Evolutionary conservation across 2,329 filamentous ascomycete species (phyloP), one percentile per base, ranked within the genome.

Genomic region (Mycosphaerella arachidis): DNA sequence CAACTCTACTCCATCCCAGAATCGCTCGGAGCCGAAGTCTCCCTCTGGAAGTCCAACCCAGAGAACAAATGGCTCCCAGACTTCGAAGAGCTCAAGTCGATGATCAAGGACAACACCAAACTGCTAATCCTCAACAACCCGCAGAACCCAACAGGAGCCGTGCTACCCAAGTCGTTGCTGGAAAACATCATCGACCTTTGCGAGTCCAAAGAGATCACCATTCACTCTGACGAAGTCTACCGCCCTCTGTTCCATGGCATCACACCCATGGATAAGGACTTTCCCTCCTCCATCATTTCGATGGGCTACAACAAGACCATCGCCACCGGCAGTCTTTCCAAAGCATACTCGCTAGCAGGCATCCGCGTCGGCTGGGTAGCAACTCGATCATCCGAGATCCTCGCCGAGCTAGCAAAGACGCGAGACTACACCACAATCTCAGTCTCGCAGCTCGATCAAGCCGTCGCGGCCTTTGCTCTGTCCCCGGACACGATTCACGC

Each of bases 381-480:
- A 3, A 88, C 86, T 13, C 84, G 84, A 29, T 84, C 85, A 72
- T 70, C 72, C 5, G 75, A 77, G 0, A 80, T 95, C 58, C 81
- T 93, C 56, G 82, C 86, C 54, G 78, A 81, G 13, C 80, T 89
- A 63, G 85, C 87, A 10, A 75, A 78, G 13, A 86, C 86, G 1
- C 81, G 91, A 45, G 88, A 94, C 73, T 95, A 94, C 77, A 95
- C 90, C 3, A 92, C 89, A 29, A 95, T 95, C 68, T 89, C 88
- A 43, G 90, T 95, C 0, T 90, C 89, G n/a, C 85, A 88, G 69
- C 77, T 96, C 6, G 91, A 95, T 72, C 90, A 96, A 71, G 82
- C 84, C 53, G 80, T 96, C 10, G 92, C 91, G 1, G 82, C 84
- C 30, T 93, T 87, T 69, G 91, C 92, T 0, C 77, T 96, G 7